A percentile compares a stretch with the other conserved stretches of the same genome.
These are phyloP conservation scores for Harringtonia lauricola DNA, from an alignment of 2,329 filamentous ascomycete genomes.

Conservation along the genomic window DNA sequence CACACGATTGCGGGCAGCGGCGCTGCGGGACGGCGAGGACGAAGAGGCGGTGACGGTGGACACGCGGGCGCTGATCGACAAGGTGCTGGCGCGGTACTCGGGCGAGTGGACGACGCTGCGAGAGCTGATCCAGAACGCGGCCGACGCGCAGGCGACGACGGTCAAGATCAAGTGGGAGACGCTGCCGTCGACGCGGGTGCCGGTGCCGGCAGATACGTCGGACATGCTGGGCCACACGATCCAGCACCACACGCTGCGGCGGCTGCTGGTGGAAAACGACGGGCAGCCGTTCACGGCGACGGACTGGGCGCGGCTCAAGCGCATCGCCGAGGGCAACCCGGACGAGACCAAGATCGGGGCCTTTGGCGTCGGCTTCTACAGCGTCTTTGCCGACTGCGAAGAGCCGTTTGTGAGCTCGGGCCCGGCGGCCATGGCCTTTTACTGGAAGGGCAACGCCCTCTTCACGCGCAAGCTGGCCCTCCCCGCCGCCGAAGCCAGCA, in stretches of 20 bases:
- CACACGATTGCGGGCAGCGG: constrained; percentile 70
- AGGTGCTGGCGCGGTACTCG: constrained; percentile 90
- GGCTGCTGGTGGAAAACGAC: constrained; percentile 87
- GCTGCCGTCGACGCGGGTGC: constrained; percentile 66
- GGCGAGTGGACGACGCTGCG: constrained; percentile 86
- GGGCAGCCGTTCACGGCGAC: constrained; percentile 78
- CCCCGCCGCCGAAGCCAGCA: constrained; percentile 43
- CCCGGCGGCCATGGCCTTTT: constrained; percentile 90
- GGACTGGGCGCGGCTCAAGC: constrained; percentile 87
- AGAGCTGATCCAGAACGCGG: constrained; percentile 97
- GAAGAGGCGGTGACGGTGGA: constrained; percentile 98
- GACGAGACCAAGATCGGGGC: constrained; percentile 99
- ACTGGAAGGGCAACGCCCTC: constrained; percentile 97
- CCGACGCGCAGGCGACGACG: constrained; percentile 82
- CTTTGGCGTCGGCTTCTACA: constrained; percentile 97
- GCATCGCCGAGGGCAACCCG: constrained; percentile 97
- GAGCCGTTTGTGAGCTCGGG: constrained; percentile 95
- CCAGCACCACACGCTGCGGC: constrained; percentile 72
- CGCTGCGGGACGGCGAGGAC: constrained; percentile 74
- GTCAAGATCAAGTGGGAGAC: constrained; percentile 92
- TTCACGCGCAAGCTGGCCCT: constrained; percentile 81
- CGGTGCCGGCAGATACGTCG: constrained; percentile 50
- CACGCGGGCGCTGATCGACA: constrained; percentile 92
- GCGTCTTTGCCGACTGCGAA: constrained; percentile 95
- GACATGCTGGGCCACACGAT: constrained; percentile 73